Conservation (phyloP, 2,329 filamentous ascomycete species). For the Cryphonectria naterciae region DNA sequence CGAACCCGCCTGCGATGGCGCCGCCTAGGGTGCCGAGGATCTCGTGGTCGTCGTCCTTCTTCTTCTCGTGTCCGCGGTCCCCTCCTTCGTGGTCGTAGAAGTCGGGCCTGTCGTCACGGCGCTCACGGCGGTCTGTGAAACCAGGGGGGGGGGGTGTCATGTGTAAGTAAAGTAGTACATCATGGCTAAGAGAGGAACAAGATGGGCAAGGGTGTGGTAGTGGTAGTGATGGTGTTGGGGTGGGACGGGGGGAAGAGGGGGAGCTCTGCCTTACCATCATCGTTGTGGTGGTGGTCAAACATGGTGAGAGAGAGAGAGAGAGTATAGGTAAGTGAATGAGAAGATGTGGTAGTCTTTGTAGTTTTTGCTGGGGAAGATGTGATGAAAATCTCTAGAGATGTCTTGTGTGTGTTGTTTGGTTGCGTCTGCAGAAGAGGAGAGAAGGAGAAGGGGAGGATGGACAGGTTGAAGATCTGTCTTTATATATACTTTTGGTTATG, state of each 20-base stretch:
- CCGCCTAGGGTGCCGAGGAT: conserved; percentile 46
- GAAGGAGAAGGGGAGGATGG: neutral
- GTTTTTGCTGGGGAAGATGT: neutral
- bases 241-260: too few relatives aligned
- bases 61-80: neutral
- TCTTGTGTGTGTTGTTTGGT: neutral
- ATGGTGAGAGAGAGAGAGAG: neutral
- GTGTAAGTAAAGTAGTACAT: too few relatives aligned
- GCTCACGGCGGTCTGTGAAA: conserved; percentile 6
- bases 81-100: conserved; percentile 23
- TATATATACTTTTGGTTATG: neutral
- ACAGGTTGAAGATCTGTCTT: neutral
- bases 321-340: neutral
- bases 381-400: neutral
- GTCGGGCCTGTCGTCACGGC: conserved; percentile 17
- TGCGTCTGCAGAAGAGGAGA: neutral
- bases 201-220: neutral
- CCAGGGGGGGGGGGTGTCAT: neutral
- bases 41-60: conserved; percentile 43
- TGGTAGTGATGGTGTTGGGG: neutral
- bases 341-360: neutral
- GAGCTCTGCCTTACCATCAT: neutral
- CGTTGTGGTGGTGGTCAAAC: neutral
- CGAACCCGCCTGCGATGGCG: conserved; percentile 45
- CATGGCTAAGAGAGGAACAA: neutral